Base-by-base conservation (phyloP, 352 stramenopile species). In the Pythium oligandrum region DNA sequence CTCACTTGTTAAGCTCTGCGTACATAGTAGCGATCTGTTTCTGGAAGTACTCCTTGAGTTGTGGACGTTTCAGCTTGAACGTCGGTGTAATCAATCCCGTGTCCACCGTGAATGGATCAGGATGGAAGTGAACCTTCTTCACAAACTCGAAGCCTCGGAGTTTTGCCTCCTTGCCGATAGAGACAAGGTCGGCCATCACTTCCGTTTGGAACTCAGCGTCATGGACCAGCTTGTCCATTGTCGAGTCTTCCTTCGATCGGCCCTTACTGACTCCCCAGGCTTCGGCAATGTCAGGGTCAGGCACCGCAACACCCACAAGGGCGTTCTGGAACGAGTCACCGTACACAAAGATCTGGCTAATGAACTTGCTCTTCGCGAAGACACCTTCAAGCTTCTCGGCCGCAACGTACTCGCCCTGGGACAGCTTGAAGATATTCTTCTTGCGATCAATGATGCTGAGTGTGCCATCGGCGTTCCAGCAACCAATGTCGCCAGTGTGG, bases 361-460 rank as follows among this genome's bases (percentile, higher is more conserved):
- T 85, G 58, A 97, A 96, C 2, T 73, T 65, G 59, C 69, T 89
- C 56, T 95, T 96, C 44, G 71, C 71, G 32, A 96, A 97, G 2
- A 90, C 75, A 70, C 97, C 96, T 64, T 98, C 95, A 63, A 98
- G 95, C 75, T 98, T 98, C 72, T 98, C 95, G 11, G 94, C 69
- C 0, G 93, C 93, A 8, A 98, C 79, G 68, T 98, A 98, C 70
- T 98, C 95, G 40, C 93, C 95, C 63, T 95, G 78, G 4, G 82
- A 68, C 8, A 95, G 70, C 68, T 96, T 96, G 75, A 96, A 96
- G 66, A 96, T 90, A 72, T 96, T 95, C 66, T 96, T 93, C 74
- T 90, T 91, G 44, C 80, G 73, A 57, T 91, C 83, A 33, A 91
- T 79, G 53, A 97, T 93, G 49, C 78, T 81, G 35, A 97, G 64